Conservation (phyloP, 2,329 filamentous ascomycete species). For the Arthrobotrys sphaeroides region DNA sequence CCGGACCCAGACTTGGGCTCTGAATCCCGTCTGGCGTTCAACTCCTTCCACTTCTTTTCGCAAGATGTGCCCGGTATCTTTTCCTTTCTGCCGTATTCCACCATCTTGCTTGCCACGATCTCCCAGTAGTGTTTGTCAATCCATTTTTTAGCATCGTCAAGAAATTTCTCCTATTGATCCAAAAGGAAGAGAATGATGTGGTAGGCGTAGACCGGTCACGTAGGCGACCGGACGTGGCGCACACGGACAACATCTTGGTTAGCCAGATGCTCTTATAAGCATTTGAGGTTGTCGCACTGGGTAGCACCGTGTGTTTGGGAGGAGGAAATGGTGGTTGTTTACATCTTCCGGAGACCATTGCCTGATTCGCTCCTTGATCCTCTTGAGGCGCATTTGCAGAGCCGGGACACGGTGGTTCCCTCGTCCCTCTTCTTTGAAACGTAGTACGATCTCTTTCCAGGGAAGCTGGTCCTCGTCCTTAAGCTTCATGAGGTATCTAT, state of each 20-base stretch:
- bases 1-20: conserved; percentile 39
- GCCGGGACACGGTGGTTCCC: conserved; percentile 59
- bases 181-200: conserved; percentile 23
- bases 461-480: conserved; percentile 59
- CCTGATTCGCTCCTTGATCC: conserved; percentile 59
- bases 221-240: conserved; percentile 14
- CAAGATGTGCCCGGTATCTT: conserved; percentile 60
- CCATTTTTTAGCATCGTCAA: conserved; percentile 59
- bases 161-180: conserved; percentile 58
- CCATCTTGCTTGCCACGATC: conserved; percentile 59
- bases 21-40: conserved; percentile 54
- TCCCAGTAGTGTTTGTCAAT: conserved; percentile 59
- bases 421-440: conserved; percentile 58
- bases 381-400: conserved; percentile 61
- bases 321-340: conserved; percentile 50
- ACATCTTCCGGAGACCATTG: conserved; percentile 58
- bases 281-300: conserved; percentile 51
- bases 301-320: conserved; percentile 51
- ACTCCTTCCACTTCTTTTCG: conserved; percentile 60
- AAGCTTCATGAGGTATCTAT: conserved; percentile 59
- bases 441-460: conserved; percentile 60
- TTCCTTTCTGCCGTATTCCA: conserved; percentile 59
- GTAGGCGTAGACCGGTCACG: conserved; percentile 20
- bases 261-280: conserved; percentile 53
- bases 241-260: conserved; percentile 40